Evolutionary conservation across 2,329 filamentous ascomycete genomes (phyloP).

Genomic region (Tolypocladium amazonense): DNA sequence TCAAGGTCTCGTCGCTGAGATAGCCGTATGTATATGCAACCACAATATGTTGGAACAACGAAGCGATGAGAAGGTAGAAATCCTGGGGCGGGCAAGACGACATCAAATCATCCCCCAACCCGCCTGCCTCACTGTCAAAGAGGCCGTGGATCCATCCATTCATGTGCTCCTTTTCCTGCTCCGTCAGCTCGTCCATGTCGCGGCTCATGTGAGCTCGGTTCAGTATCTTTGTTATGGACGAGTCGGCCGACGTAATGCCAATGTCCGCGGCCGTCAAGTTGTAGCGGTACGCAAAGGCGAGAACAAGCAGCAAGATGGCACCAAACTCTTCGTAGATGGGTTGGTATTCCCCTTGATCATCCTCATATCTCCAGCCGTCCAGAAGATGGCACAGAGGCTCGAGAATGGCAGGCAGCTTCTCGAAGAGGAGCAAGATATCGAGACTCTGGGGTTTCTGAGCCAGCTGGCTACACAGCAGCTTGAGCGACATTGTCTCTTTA

Average conservation of each 20-base stretch:
- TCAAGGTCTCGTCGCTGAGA: slow-evolving; percentile 59
- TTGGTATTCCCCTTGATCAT: slow-evolving; percentile 76
- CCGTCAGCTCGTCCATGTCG: slow-evolving; percentile 47
- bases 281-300: slow-evolving; percentile 70
- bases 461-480: slow-evolving; percentile 62
- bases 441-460: slow-evolving; percentile 60
- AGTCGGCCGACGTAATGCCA: slow-evolving; percentile 46
- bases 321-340: slow-evolving; percentile 82
- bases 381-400: slow-evolving; percentile 65
- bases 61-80: slow-evolving; percentile 69
- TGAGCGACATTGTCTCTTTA: slow-evolving; percentile 73
- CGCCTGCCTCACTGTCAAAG: slow-evolving; percentile 63
- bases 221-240: slow-evolving; percentile 59
- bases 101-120: slow-evolving; percentile 71
- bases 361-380: slow-evolving; percentile 72
- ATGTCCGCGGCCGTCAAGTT: slow-evolving; percentile 54
- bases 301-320: slow-evolving; percentile 59
- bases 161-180: slow-evolving; percentile 55
- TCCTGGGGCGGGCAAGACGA: slow-evolving; percentile 72
- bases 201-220: slow-evolving; percentile 47
- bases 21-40: slow-evolving; percentile 56
- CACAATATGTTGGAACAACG: slow-evolving; percentile 66
- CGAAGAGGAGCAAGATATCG: slow-evolving; percentile 68
- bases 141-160: slow-evolving; percentile 68
- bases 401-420: slow-evolving; percentile 57